A percentile compares a stretch with the other conserved stretches of the same genome.
Evolutionary conservation across 2,329 filamentous ascomycete genomes (phyloP).

Genomic region (Daldinia sp.): DNA sequence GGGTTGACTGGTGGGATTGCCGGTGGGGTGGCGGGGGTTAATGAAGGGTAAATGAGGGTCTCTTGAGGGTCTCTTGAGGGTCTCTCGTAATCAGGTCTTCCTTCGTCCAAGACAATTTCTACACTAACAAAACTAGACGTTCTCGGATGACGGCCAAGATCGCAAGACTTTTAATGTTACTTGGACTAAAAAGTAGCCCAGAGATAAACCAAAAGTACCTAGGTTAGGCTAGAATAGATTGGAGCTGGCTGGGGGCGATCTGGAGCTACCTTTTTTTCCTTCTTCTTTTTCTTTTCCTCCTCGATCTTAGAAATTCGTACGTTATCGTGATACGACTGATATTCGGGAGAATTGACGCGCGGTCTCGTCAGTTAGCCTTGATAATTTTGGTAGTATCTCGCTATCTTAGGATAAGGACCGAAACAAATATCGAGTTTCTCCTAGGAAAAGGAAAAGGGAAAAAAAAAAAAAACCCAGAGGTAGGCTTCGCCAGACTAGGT

Average conservation of each 20-base stretch:
- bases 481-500: background rate
- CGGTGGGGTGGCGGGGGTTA: background rate
- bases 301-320: background rate
- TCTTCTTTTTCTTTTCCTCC: too few relatives aligned
- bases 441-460: background rate
- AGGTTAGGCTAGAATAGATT: background rate
- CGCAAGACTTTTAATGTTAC: background rate
- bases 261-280: background rate
- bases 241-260: background rate
- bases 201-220: too few relatives aligned
- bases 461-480: too few relatives aligned
- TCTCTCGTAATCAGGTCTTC: background rate
- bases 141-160: background rate
- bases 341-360: background rate
- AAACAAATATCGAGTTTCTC: background rate
- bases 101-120: background rate
- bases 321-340: background rate
- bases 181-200: too few relatives aligned
- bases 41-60: background rate
- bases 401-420: background rate
- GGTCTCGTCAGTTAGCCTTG: background rate
- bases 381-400: background rate
- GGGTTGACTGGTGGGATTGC: background rate
- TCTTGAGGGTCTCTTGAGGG: too few relatives aligned
- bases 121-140: background rate